Percentiles rank a stretch among this genome's conserved stretches.
Conservation (phyloP, 2,329 filamentous ascomycete genomes). For the Paraconiothyrium sp. region DNA sequence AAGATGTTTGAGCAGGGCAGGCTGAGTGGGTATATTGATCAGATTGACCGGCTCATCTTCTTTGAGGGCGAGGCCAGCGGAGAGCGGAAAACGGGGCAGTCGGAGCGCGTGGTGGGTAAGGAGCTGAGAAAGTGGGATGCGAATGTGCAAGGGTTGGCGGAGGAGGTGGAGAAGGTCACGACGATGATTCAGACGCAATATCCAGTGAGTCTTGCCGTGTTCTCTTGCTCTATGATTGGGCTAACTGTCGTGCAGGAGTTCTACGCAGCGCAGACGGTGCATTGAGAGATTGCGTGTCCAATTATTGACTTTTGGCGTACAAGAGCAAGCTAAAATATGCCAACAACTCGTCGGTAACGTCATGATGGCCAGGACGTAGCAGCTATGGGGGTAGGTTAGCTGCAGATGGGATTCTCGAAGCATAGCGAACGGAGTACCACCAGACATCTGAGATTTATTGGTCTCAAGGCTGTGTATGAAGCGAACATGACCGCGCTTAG, state of each 20-base stretch:
- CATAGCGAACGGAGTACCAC: conserved; percentile 5
- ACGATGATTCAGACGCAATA: conserved; percentile 83
- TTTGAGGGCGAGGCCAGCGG: conserved; percentile 82
- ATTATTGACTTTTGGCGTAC: background rate
- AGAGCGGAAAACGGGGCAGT: conserved; percentile 72
- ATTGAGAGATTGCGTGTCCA: conserved; percentile 24
- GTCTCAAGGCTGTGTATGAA: background rate
- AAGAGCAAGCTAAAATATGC: background rate
- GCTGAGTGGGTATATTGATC: conserved; percentile 88
- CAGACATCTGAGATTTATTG: background rate
- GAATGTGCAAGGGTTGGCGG: conserved; percentile 84
- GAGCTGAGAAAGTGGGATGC: conserved; percentile 88
- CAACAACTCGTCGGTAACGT: too few species aligned
- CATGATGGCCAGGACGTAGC: background rate
- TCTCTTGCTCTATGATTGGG: background rate
- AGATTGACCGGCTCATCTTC: conserved; percentile 87
- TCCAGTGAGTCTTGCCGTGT: conserved; percentile 64
- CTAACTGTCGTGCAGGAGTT: conserved; percentile 43
- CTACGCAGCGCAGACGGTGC: conserved; percentile 55
- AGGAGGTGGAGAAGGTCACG: conserved; percentile 88
- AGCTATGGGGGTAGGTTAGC: background rate
- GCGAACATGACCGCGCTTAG: background rate
- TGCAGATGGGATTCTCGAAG: background rate
- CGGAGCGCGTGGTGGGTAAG: conserved; percentile 67
- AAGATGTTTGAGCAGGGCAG: conserved; percentile 96